Evolutionary conservation across 2,329 filamentous ascomycete genomes (phyloP).

Genomic region (Neopestalotiopsis rosae): DNA sequence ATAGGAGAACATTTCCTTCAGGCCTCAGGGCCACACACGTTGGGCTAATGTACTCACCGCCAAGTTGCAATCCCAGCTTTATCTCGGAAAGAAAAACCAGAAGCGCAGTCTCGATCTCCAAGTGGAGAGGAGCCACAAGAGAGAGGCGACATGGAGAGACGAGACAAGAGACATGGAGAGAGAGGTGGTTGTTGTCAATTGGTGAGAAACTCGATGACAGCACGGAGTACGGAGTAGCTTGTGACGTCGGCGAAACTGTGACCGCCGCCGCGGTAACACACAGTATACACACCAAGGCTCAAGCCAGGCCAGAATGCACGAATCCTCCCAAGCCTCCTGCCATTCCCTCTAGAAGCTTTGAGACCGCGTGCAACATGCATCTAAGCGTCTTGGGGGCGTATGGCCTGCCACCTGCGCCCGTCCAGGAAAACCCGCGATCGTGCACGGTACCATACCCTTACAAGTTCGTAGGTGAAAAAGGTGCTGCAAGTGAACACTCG

Average conservation of each 20-base stretch:
- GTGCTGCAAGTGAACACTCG: background rate
- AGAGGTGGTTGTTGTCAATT: background rate
- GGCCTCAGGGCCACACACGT: background rate
- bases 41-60: background rate
- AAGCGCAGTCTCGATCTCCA: background rate
- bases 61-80: background rate
- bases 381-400: background rate
- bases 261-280: background rate
- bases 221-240: background rate
- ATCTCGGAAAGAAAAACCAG: too few relatives aligned
- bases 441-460: background rate
- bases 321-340: background rate
- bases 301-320: background rate
- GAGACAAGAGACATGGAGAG: background rate
- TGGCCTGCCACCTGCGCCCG: background rate
- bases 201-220: background rate
- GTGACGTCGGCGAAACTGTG: slow-evolving; percentile 1
- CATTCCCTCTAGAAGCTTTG: background rate
- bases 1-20: background rate
- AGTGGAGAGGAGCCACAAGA: background rate
- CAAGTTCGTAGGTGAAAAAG: too few relatives aligned
- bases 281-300: background rate
- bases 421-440: background rate
- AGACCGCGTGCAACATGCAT: slow-evolving; percentile 2
- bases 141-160: background rate